Evolutionary conservation across 345 rosid genomes (phyloP).

Genomic region (Sisymbrium irio): DNA sequence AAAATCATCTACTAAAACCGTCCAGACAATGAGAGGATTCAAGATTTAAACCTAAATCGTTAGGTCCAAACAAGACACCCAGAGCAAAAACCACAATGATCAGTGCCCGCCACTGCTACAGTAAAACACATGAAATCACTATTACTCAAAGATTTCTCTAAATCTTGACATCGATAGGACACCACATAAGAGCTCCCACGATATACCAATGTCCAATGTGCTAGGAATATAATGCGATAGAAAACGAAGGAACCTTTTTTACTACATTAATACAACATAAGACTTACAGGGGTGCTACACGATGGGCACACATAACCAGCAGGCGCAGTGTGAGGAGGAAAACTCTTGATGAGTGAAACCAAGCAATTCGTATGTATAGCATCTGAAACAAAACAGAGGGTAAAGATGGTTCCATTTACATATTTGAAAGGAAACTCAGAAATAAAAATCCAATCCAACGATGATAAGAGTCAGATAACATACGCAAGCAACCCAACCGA

Average conservation of each 20-base stretch:
- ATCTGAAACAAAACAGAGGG: conserved; percentile 49
- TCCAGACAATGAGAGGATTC: background rate
- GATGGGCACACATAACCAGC: conserved; percentile 93
- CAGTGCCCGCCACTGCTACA: background rate
- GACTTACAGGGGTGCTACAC: conserved; percentile 79
- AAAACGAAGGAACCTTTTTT: background rate
- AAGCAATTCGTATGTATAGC: conserved; percentile 86
- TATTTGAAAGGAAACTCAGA: background rate
- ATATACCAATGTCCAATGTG: background rate
- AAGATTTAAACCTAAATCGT: background rate
- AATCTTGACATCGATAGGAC: background rate
- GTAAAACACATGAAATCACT: background rate
- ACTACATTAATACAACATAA: background rate
- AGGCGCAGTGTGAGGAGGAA: conserved; percentile 94
- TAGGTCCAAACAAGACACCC: conserved; percentile 4
- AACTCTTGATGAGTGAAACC: conserved; percentile 76
- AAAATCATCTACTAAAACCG: no score
- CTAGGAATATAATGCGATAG: background rate
- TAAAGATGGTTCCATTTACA: background rate
- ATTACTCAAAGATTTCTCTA: background rate
- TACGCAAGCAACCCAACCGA: conserved; percentile 99
- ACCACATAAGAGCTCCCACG: background rate
- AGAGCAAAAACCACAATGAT: conserved; percentile 6
- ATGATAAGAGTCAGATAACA: conserved; percentile 36
- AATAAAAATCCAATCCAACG: conserved; percentile 10